Evolutionary conservation across 352 stramenopile species (phyloP).

Genomic region (Thalassiosira hispida): DNA sequence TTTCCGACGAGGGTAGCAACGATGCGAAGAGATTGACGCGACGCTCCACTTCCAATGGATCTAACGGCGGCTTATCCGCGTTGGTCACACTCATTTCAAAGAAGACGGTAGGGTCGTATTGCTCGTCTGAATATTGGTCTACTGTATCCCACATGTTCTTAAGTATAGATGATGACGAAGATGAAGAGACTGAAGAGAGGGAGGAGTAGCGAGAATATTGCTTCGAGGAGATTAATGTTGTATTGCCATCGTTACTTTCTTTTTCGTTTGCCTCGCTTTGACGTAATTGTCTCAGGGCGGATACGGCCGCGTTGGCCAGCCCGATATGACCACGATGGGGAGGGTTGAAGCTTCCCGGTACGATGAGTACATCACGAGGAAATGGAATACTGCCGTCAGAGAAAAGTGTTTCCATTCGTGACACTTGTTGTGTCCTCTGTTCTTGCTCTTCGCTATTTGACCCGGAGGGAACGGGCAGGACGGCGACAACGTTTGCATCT

Average conservation of each 20-base stretch:
- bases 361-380: conserved; percentile 63
- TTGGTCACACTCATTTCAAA: conserved; percentile 81
- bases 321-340: conserved; percentile 72
- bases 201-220: conserved; percentile 10
- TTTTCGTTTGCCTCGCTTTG: conserved; percentile 12
- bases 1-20: conserved; percentile 37
- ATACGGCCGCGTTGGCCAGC: conserved; percentile 68
- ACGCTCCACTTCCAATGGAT: conserved; percentile 51
- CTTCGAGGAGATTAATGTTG: not conserved
- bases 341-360: conserved; percentile 82
- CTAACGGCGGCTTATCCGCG: conserved; percentile 75
- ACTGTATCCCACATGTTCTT: conserved; percentile 43
- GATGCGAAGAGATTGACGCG: conserved; percentile 59
- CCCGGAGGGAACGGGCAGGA: conserved; percentile 32
- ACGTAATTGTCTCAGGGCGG: conserved; percentile 25
- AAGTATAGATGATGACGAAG: conserved; percentile 35
- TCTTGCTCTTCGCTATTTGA: not conserved
- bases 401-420: conserved; percentile 37
- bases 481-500: conserved; percentile 26
- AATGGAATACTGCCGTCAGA: conserved; percentile 48
- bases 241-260: not conserved
- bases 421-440: not conserved
- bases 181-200: conserved; percentile 14
- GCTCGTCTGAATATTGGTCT: conserved; percentile 7
- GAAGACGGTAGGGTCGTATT: conserved; percentile 53